Evolutionary conservation across 2,329 filamentous ascomycete genomes (phyloP), one percentile per base, ranked within the genome.

Genomic region (Aspergillus pseudonomiae): DNA sequence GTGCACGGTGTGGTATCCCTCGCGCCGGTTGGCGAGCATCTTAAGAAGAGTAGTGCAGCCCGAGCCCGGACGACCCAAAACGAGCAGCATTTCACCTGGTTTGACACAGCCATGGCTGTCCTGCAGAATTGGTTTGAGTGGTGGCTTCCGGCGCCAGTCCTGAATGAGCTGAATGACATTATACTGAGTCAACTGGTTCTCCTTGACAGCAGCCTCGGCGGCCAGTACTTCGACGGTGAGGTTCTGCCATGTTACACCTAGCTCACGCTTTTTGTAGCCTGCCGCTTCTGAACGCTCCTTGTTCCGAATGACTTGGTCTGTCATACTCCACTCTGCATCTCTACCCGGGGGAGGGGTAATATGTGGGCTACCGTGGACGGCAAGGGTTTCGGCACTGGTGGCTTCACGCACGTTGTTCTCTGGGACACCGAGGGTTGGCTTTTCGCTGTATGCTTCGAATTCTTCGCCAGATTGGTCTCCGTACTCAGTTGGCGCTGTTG

Each of bases 41-140:
- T 90, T 92, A 53, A 93, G 80, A 10, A 92, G 81, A 0, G 89
- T 90, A 0, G 89, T 91, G 73, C 90, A 92, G 39, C 89, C 89
- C 4, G 87, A 83, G 0, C 89, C 89, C 0, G 89, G 89, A 1
- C 88, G 82, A 2, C 89, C 89, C 0, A 91, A 79, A 0, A 91
- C 88, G 0, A 91, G 79, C 1, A 91, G 76, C 89, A 91, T 90
- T 74, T 91, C 88, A n/a, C 89, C 90, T 0, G 89, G 89, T 73
- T 88, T 88, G 46, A 92, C 86, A 67, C 88, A 90, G 11, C 89
- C 89, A 69, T 87, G 85, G 62, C 83, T 85, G 68, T 85, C 82
- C 59, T 89, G 83, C 46, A 92, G 75, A 43, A 92, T 88, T 0
- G 86, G 88, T 67, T 85, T 86, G 39, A 89, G 75, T 0, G 88